Conservation (phyloP, 1,139 yeast genomes). For the Kurtzmaniella quercitrusa region DNA sequence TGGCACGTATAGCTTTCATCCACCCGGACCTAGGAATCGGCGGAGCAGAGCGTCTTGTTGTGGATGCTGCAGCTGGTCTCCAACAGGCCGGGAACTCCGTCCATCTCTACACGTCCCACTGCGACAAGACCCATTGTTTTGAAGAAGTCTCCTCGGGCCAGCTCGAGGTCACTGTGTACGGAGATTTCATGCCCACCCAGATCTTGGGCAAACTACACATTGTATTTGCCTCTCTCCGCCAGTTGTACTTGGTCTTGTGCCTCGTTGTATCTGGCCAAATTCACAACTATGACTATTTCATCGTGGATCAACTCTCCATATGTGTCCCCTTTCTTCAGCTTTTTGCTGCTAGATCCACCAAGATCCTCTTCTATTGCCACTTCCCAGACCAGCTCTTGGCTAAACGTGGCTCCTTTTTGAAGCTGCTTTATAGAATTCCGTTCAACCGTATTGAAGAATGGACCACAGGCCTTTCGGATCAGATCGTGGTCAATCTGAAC, state of each 20-base stretch:
- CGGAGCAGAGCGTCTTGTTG: constrained; percentile 94
- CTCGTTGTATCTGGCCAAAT: constrained; percentile 50
- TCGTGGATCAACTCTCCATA: constrained; percentile 86
- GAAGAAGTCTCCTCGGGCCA: constrained; percentile 68
- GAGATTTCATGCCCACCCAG: constrained; percentile 77
- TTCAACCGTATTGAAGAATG: constrained; percentile 80
- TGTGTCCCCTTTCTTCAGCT: constrained; percentile 71
- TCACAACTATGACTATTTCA: constrained; percentile 58
- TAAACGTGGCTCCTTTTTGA: constrained; percentile 48
- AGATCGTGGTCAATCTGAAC: constrained; percentile 78
- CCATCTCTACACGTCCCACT: constrained; percentile 79
- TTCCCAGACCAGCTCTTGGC: constrained; percentile 89
- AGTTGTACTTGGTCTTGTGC: constrained; percentile 56
- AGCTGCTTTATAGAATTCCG: constrained; percentile 68
- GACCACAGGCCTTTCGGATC: constrained; percentile 74
- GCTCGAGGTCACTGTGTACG: constrained; percentile 66
- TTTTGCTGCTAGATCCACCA: constrained; percentile 37
- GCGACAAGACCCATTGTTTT: constrained; percentile 81
- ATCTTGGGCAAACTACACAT: constrained; percentile 67
- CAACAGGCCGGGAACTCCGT: constrained; percentile 67
- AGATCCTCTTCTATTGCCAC: constrained; percentile 84
- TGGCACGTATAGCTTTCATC: constrained; percentile 63
- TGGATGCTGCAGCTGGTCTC: constrained; percentile 89
- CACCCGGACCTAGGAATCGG: constrained; percentile 97
- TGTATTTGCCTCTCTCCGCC: constrained; percentile 80